These are phyloP conservation scores for Gyromitra esculenta DNA, from an alignment of 2,329 filamentous ascomycete species.

Conservation along the genomic window DNA sequence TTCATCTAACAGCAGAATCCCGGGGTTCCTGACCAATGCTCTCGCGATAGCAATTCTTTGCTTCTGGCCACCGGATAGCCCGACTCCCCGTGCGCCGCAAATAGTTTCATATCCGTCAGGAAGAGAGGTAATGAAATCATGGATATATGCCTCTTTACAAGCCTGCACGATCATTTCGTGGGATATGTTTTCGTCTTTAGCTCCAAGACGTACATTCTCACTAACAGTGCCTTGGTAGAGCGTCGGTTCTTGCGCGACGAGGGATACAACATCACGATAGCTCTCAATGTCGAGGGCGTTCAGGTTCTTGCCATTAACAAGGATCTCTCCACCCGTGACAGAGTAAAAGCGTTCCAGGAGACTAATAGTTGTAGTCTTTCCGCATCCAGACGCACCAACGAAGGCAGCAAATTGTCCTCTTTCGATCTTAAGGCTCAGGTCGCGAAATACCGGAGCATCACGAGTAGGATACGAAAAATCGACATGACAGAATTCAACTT, in stretches of 20 bases:
- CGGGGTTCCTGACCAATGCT: conserved; percentile 73
- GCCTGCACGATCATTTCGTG: conserved; percentile 67
- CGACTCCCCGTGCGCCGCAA: conserved; percentile 73
- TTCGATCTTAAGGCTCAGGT: conserved; percentile 61
- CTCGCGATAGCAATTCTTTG: conserved; percentile 76
- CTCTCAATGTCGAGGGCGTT: conserved; percentile 58
- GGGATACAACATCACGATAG: conserved; percentile 62
- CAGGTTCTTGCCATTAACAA: conserved; percentile 69
- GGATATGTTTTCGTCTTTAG: conserved; percentile 65
- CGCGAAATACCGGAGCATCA: conserved; percentile 64
- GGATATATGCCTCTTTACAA: conserved; percentile 72
- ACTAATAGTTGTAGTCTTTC: conserved; percentile 65
- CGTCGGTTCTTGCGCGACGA: conserved; percentile 64
- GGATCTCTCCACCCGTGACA: conserved; percentile 66
- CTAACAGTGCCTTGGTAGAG: conserved; percentile 63
- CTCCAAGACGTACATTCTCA: conserved; percentile 59
- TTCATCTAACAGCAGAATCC: conserved; percentile 75
- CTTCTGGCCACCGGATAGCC: conserved; percentile 76
- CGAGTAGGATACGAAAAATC: conserved; percentile 59
- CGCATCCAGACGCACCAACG: conserved; percentile 75
- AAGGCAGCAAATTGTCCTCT: conserved; percentile 76
- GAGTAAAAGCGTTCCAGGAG: conserved; percentile 72
- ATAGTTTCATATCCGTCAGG: conserved; percentile 75
- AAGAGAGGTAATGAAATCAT: conserved; percentile 75
- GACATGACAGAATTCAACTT: conserved; percentile 57